phyloP scores from a whole-genome alignment of 1,284 basidiomycete genomes.

The Moniliophthora roreri region DNA sequence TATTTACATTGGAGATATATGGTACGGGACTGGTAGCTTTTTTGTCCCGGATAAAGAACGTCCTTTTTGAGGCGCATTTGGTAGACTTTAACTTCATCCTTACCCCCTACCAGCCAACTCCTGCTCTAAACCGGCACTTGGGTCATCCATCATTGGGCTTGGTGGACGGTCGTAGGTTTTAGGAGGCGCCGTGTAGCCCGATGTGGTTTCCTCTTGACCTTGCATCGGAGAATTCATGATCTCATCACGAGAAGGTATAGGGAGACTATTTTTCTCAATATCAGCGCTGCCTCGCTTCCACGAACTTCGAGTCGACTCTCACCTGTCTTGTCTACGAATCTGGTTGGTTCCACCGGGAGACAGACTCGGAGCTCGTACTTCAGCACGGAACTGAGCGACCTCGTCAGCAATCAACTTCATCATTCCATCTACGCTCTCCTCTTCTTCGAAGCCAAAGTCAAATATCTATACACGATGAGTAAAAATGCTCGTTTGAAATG shows the following conservation, averaged over 20 bases:
- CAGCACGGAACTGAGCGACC: slow-evolving; percentile 84
- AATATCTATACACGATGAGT: slow-evolving; percentile 61
- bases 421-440: slow-evolving; percentile 98
- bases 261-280: slow-evolving; percentile 46
- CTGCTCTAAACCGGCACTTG: slow-evolving; percentile 84
- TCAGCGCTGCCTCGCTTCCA: not conserved
- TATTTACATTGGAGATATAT: no score
- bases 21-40: no score
- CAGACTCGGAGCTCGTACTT: slow-evolving; percentile 80
- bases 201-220: slow-evolving; percentile 67
- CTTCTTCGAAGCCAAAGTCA: slow-evolving; percentile 97
- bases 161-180: slow-evolving; percentile 40
- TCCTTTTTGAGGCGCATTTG: no score
- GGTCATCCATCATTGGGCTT: slow-evolving; percentile 78
- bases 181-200: slow-evolving; percentile 53
- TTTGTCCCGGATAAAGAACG: no score
- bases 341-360: slow-evolving; percentile 47
- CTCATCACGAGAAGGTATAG: slow-evolving; percentile 77
- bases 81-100: no score
- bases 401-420: slow-evolving; percentile 93
- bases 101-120: slow-evolving; percentile 62
- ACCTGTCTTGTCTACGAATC: slow-evolving; percentile 75
- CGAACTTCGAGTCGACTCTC: slow-evolving; percentile 10
- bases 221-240: slow-evolving; percentile 73
- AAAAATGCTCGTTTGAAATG: slow-evolving; percentile 11